Conservation (phyloP, 106 monocot genomes). For the Chionographis japonica region DNA sequence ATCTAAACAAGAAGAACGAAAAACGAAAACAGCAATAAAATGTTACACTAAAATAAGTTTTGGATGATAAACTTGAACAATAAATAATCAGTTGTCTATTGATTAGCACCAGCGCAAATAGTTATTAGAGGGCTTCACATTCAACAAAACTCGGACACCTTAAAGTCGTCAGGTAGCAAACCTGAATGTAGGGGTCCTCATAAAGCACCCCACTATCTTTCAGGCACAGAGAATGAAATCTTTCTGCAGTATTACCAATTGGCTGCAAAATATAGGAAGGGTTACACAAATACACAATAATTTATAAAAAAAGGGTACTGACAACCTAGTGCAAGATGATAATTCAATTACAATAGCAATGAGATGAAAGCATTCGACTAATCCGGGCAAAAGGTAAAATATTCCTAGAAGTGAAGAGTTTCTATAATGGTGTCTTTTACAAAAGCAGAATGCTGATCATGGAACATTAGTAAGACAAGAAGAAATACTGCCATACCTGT, state of each 20-base stretch:
- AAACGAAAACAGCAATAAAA: slow-evolving; percentile 1
- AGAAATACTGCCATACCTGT: slow-evolving; percentile 53
- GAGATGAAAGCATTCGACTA: too few species aligned
- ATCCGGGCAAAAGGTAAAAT: too few species aligned
- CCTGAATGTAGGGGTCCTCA: slow-evolving; percentile 96
- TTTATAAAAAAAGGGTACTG: too few species aligned
- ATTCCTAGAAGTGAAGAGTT: too few species aligned
- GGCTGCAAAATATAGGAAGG: slow-evolving; percentile 52
- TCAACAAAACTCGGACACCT: background rate
- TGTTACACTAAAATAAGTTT: background rate
- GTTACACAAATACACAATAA: too few species aligned
- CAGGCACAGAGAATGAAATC: slow-evolving; percentile 73
- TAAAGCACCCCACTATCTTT: slow-evolving; percentile 97
- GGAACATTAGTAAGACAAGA: background rate
- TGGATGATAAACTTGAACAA: background rate
- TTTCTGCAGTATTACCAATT: slow-evolving; percentile 72
- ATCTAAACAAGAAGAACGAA: slow-evolving; percentile 36
- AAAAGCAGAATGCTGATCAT: too few species aligned
- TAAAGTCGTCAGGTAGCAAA: slow-evolving; percentile 16
- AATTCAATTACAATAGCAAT: too few species aligned
- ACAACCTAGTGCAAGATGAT: too few species aligned
- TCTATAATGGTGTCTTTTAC: too few species aligned
- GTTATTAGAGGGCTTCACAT: background rate
- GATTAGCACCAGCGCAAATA: background rate
- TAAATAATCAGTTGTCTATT: background rate